These are phyloP conservation scores for Aureobasidium uvarum DNA, from an alignment of 2,329 filamentous ascomycete genomes.

Conservation along the genomic window DNA sequence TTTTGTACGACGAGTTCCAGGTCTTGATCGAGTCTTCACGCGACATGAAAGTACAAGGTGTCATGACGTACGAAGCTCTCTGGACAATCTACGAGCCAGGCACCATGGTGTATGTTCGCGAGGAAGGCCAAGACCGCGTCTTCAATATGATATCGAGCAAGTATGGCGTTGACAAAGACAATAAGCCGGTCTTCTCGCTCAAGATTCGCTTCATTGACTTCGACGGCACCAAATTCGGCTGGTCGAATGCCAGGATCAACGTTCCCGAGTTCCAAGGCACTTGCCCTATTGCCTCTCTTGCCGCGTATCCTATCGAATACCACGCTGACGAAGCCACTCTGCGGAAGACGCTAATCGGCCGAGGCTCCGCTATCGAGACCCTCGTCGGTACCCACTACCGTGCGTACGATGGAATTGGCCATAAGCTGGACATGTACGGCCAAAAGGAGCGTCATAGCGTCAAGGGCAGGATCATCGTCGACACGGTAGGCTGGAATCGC, in stretches of 20 bases:
- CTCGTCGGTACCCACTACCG: conserved; percentile 53
- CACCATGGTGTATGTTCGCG: conserved; percentile 38
- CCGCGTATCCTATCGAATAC: conserved; percentile 47
- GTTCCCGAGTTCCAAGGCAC: conserved; percentile 45
- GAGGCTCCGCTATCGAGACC: conserved; percentile 49
- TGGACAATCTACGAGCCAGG: conserved; percentile 41
- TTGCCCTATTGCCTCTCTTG: conserved; percentile 39
- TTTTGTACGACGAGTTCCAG: conserved; percentile 45
- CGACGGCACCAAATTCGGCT: conserved; percentile 43
- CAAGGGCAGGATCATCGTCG: conserved; percentile 54
- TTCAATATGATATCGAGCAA: conserved; percentile 37
- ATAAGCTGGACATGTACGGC: conserved; percentile 38
- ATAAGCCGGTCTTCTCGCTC: conserved; percentile 42
- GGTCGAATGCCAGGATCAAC: conserved; percentile 34
- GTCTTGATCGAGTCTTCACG: conserved; percentile 43
- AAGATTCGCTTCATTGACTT: conserved; percentile 38
- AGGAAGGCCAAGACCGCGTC: conserved; percentile 42
- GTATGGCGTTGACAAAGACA: conserved; percentile 38
- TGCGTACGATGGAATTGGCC: conserved; percentile 50
- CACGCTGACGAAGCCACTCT: conserved; percentile 45
- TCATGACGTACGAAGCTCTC: conserved; percentile 39
- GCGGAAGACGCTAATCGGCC: conserved; percentile 43
- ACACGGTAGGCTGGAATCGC: conserved; percentile 50
- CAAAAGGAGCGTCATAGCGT: conserved; percentile 45
- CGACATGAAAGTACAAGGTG: conserved; percentile 40